Conservation (phyloP, 1,284 basidiomycete species). For the Cerrena zonata region DNA sequence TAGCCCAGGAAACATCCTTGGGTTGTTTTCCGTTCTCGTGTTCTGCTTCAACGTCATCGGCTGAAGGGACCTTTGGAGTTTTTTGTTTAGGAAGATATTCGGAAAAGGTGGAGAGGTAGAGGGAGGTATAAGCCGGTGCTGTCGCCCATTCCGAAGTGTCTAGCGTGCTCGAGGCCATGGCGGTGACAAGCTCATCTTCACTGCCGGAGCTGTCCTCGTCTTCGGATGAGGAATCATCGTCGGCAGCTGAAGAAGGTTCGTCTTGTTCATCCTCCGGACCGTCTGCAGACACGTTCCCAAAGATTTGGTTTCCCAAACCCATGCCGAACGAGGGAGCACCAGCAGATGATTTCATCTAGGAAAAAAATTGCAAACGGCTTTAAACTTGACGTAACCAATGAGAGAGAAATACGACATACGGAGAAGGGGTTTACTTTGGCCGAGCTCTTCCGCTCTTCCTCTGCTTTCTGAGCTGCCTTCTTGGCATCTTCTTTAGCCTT, state of each 20-base stretch:
- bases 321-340: neutral
- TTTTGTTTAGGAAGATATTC: constrained; percentile 61
- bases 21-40: constrained; percentile 33
- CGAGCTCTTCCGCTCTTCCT: constrained; percentile 24
- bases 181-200: constrained; percentile 44
- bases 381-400: no score
- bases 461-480: constrained; percentile 27
- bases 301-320: constrained; percentile 11
- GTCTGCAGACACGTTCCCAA: constrained; percentile 12
- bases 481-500: constrained; percentile 37
- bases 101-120: constrained; percentile 66
- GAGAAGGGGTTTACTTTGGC: constrained; percentile 63
- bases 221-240: constrained; percentile 19
- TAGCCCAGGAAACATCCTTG: constrained; percentile 50
- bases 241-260: constrained; percentile 11
- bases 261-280: constrained; percentile 11
- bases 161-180: constrained; percentile 50
- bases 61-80: constrained; percentile 42
- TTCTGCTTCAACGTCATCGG: constrained; percentile 35
- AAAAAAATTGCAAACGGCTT: neutral
- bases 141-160: constrained; percentile 58
- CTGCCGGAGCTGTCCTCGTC: constrained; percentile 29
- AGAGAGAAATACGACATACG: no score
- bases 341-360: constrained; percentile 2
- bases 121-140: constrained; percentile 57